Conservation (phyloP, 768 basidiomycete genomes). For the Xanthoconium purpureum region DNA sequence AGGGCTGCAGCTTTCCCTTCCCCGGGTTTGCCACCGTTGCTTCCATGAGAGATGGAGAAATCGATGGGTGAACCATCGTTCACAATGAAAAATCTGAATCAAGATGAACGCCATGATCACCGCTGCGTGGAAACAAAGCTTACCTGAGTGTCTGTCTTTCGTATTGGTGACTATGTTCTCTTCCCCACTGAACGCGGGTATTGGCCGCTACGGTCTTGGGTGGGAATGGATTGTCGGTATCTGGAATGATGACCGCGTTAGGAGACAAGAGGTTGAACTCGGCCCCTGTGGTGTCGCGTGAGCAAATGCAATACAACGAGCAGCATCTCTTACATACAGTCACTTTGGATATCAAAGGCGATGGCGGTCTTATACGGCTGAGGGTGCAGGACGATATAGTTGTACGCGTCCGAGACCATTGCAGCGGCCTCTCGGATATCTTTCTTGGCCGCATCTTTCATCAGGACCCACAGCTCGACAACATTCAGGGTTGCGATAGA, state of each 20-base stretch:
- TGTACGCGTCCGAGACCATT: conserved; percentile 5
- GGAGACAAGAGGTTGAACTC: conserved; percentile 14
- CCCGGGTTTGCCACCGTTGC: background rate
- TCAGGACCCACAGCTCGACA: conserved; percentile 4
- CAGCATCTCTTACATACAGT: background rate
- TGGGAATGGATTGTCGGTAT: background rate
- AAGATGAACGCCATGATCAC: background rate
- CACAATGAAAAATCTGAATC: conserved; percentile 1
- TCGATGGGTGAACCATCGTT: conserved; percentile 8
- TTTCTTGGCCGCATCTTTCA: background rate
- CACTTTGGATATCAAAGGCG: conserved; percentile 7
- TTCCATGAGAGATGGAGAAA: conserved; percentile 6
- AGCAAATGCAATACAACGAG: background rate
- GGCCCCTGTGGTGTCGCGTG: background rate
- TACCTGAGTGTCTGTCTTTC: conserved; percentile 4
- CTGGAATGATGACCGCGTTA: background rate
- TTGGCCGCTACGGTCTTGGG: background rate
- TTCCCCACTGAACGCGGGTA: conserved; percentile 13
- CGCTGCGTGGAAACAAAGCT: no score
- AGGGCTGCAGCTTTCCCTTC: background rate
- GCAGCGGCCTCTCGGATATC: background rate
- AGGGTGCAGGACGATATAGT: conserved; percentile 1
- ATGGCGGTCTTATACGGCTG: background rate
- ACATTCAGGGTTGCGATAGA: background rate
- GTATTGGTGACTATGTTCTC: conserved; percentile 2